Conservation (phyloP, 371 early-diverging fungal genomes). For the Amoeboaphelidium protococcarum region DNA sequence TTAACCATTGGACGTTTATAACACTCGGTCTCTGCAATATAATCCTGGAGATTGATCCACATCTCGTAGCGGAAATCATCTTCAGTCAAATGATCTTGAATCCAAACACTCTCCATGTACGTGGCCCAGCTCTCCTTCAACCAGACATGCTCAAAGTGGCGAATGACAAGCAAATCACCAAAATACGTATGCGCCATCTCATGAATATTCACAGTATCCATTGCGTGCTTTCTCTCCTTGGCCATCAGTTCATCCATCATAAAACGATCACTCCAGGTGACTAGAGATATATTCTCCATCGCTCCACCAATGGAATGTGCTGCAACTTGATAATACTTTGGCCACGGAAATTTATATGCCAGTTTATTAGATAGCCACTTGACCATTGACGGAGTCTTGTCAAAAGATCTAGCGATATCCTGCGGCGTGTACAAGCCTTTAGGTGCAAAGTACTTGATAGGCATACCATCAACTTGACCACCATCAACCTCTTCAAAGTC, state of each 20-base stretch:
- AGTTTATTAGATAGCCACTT: conserved; percentile 21
- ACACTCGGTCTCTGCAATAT: conserved; percentile 13
- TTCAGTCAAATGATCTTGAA: conserved; percentile 16
- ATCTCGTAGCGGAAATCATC: conserved; percentile 17
- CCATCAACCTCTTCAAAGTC: conserved; percentile 18
- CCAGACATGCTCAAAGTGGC: conserved; percentile 35
- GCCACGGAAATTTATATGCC: conserved; percentile 19
- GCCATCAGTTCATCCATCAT: conserved; percentile 12
- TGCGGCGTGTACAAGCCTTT: conserved; percentile 10
- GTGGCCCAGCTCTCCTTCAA: conserved; percentile 32
- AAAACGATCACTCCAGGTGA: conserved; percentile 11
- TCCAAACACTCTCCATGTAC: conserved; percentile 16
- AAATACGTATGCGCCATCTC: conserved; percentile 35
- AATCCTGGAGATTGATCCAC: conserved; percentile 9
- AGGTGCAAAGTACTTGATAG: conserved; percentile 19
- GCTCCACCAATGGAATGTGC: conserved; percentile 17
- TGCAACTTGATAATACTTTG: conserved; percentile 24
- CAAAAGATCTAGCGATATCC: conserved; percentile 15
- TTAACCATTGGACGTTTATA: conserved; percentile 28
- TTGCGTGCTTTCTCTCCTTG: conserved; percentile 6
- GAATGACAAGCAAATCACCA: conserved; percentile 23
- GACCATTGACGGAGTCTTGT: conserved; percentile 20
- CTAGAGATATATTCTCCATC: conserved; percentile 28
- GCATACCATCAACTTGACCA: conserved; percentile 17
- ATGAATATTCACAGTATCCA: conserved; percentile 20